Conservation (phyloP, 805 yeast genomes). For the Candida suzukii region DNA sequence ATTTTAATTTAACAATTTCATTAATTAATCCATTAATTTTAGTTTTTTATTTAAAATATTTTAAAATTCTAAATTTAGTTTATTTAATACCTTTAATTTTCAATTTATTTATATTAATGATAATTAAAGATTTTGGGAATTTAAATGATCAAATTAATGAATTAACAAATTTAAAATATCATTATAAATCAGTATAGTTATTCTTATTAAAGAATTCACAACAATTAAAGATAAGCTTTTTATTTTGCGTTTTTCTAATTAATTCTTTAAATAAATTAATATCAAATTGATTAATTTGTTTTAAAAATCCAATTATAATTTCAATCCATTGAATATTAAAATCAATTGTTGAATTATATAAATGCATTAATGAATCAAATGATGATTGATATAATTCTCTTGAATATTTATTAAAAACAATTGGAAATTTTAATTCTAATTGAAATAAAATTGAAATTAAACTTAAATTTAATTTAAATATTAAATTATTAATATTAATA, state of each 20-base stretch:
- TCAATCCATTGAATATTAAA: background rate
- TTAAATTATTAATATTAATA: background rate
- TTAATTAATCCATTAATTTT: conserved; percentile 6
- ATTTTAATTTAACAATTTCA: conserved; percentile 4
- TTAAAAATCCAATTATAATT: conserved; percentile 16
- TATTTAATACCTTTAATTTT: conserved; percentile 20
- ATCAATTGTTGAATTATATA: background rate
- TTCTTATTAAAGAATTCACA: conserved; percentile 8
- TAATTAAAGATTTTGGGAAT: conserved; percentile 11
- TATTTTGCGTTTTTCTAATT: too few species aligned
- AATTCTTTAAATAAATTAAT: too few species aligned
- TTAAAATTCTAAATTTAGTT: conserved; percentile 11
- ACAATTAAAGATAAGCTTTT: background rate
- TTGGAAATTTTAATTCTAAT: conserved; percentile 19
- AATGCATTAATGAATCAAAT: background rate
- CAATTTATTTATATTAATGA: conserved; percentile 10
- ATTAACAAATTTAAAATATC: conserved; percentile 18
- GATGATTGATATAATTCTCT: conserved; percentile 6
- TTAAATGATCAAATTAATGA: conserved; percentile 12
- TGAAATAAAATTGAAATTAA: conserved; percentile 16
- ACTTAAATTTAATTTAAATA: conserved; percentile 16
- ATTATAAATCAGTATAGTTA: conserved; percentile 24
- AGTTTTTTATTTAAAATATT: conserved; percentile 1
- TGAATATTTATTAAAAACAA: conserved; percentile 21
- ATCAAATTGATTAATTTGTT: conserved; percentile 7